phyloP scores from a whole-genome alignment of 495 filamentous ascomycete genomes.

The Elasticomyces elasticus region DNA sequence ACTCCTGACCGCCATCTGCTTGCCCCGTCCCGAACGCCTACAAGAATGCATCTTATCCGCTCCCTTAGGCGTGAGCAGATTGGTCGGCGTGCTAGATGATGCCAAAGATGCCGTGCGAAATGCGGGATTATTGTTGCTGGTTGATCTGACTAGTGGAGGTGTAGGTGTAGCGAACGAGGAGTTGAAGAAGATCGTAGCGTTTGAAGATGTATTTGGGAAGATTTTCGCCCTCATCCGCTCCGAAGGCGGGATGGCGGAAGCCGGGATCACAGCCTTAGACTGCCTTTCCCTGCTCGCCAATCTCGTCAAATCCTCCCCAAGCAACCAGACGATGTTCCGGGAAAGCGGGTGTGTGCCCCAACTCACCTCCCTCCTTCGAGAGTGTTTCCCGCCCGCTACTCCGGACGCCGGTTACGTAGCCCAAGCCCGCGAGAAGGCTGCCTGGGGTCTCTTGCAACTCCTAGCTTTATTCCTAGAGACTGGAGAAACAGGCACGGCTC shows the following conservation, averaged over 20 bases:
- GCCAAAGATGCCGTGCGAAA: slow-evolving; percentile 80
- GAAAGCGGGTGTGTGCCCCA: slow-evolving; percentile 78
- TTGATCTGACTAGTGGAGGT: slow-evolving; percentile 52
- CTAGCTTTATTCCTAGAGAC: slow-evolving; percentile 73
- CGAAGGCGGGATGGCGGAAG: slow-evolving; percentile 74
- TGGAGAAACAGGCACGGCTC: slow-evolving; percentile 66
- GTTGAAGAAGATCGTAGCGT: slow-evolving; percentile 87
- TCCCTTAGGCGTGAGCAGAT: slow-evolving; percentile 73
- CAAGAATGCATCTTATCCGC: slow-evolving; percentile 89
- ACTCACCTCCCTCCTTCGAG: slow-evolving; percentile 54
- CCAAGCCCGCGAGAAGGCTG: slow-evolving; percentile 58
- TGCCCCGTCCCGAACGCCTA: slow-evolving; percentile 84
- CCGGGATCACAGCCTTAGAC: slow-evolving; percentile 86
- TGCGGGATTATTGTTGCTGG: slow-evolving; percentile 59
- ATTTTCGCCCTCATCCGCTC: slow-evolving; percentile 69
- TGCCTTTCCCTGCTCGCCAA: slow-evolving; percentile 90
- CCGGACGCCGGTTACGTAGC: slow-evolving; percentile 9
- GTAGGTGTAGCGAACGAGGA: slow-evolving; percentile 69
- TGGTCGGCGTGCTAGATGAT: slow-evolving; percentile 78
- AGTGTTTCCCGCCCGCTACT: slow-evolving; percentile 16
- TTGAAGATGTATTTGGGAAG: slow-evolving; percentile 84
- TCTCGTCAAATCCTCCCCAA: slow-evolving; percentile 74
- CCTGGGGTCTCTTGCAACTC: slow-evolving; percentile 80
- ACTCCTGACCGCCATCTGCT: slow-evolving; percentile 73
- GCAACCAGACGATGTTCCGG: slow-evolving; percentile 89